Evolutionary conservation across 192 early-diverging fungal species (phyloP).

Genomic region (Mycoemilia scoparia): DNA sequence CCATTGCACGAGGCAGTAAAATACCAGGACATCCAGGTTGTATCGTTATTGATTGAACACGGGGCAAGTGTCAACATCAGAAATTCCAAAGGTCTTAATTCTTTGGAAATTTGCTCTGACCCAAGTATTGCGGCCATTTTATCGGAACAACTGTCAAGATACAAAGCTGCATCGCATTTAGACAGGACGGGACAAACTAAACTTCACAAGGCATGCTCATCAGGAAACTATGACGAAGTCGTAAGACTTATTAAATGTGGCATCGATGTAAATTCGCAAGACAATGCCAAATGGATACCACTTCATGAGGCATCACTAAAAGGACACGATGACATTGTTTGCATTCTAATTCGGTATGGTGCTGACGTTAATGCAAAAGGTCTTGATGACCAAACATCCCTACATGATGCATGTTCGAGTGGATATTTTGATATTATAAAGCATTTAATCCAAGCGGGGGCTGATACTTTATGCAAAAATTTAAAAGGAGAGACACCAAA

Average conservation of each 20-base stretch:
- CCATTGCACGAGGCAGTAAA: constrained; percentile 18
- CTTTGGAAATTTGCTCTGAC: constrained; percentile 21
- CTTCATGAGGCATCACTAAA: constrained; percentile 45
- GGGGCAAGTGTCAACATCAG: constrained; percentile 11
- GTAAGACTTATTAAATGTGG: constrained; percentile 34
- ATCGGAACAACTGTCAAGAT: constrained; percentile 15
- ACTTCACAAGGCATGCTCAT: constrained; percentile 39
- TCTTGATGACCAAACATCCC: constrained; percentile 36
- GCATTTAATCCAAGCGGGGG: constrained; percentile 14
- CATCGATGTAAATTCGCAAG: constrained; percentile 43
- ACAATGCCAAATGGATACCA: constrained; percentile 47
- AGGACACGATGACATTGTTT: constrained; percentile 20
- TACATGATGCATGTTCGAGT: constrained; percentile 47
- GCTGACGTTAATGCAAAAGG: constrained; percentile 39
- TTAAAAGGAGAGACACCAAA: constrained; percentile 28
- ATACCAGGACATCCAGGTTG: constrained; percentile 9
- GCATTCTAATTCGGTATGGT: constrained; percentile 30
- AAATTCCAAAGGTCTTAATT: constrained; percentile 18
- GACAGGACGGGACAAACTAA: constrained; percentile 49
- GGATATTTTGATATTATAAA: constrained; percentile 23
- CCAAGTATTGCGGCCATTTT: constrained; percentile 19
- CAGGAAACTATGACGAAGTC: constrained; percentile 31
- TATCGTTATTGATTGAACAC: constrained; percentile 14
- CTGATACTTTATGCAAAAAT: constrained; percentile 14
- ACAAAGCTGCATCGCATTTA: constrained; percentile 10